These are phyloP conservation scores for Capronia americana DNA, from an alignment of 2,329 filamentous ascomycete genomes.

Conservation along the genomic window DNA sequence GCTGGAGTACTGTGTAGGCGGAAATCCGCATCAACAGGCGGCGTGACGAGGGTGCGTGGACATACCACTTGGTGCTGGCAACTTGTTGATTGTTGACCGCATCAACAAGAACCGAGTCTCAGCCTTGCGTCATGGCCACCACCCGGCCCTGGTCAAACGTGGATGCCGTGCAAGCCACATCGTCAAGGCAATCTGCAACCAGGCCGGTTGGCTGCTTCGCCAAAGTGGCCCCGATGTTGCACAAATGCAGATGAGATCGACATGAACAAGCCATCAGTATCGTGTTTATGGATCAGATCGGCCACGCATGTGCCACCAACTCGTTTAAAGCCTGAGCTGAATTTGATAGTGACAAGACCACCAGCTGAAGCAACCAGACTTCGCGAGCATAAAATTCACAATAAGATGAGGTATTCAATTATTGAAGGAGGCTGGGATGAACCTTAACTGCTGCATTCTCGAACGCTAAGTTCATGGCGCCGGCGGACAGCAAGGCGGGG, in stretches of 20 bases:
- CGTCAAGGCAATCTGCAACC: not conserved
- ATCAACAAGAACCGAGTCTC: not conserved
- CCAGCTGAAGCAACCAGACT: not conserved
- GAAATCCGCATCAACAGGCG: not conserved
- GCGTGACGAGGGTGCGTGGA: not conserved
- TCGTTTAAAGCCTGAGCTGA: not conserved
- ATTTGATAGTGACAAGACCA: not conserved
- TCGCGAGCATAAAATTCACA: not conserved
- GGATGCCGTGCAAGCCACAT: not conserved
- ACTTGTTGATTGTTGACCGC: not conserved
- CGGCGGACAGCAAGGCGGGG: not conserved
- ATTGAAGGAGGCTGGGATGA: not conserved
- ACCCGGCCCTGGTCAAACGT: not conserved
- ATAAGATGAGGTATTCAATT: not conserved
- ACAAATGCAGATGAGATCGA: not conserved
- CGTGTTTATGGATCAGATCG: not conserved
- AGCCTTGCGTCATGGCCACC: slow-evolving; percentile 10
- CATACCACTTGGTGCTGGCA: not conserved
- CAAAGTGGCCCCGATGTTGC: not conserved
- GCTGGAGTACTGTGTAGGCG: not conserved
- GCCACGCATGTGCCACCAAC: not conserved
- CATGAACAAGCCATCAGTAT: not conserved
- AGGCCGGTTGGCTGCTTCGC: not conserved
- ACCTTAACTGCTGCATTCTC: not conserved
- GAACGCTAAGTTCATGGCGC: not conserved